Base-by-base conservation (phyloP, 768 basidiomycete genomes). In the Tephrocybe sp. region DNA sequence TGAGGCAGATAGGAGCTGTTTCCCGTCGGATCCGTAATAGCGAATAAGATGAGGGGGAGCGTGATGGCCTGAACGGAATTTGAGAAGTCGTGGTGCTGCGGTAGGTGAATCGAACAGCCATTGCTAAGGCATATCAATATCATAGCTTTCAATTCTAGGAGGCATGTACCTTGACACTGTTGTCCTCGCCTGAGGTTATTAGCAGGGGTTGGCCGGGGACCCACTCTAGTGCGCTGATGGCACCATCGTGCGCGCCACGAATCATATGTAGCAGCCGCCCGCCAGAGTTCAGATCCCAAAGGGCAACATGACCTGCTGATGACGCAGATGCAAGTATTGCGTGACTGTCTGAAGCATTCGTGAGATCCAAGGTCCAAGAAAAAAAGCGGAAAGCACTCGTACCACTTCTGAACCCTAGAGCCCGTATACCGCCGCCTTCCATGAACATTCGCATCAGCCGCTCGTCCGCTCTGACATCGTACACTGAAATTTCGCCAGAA, bases 1-100 rank as follows among this genome's bases (percentile, higher is more conserved):
- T 2, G 93, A 94, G 3, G 92, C 88, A 3, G 91, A 94, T 40
- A 99, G 68, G 7, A 99, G 71, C 55, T 93, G 87, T 70, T 99
- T 99, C 2, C 97, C 97, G 62, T 99, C 96, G n/a, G 90, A 85
- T 11, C 95, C 96, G 66, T 97, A 98, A 68, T 93, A 98, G 49
- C 95, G 80, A 43, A 99, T 92, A 17, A 94, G 76, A 63, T 94
- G 88, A 0, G 94, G 94, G 15, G 97, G 93, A 0, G 84, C 78
- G 57, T 89, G 89, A 62, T 99, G 97, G 30, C 97, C 97, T 0
- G 92, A 88, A 40, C 97, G 83, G 66, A 83, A 92, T 73, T 98
- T 98, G 21, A 98, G 79, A 10, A 98, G 73, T 49, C 92, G 81
- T 1, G 97, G 96, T 20, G 90, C 74, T 1, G 88, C 76, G 0